Conservation (phyloP, 257 asterid species). For the Fraxinus americana region DNA sequence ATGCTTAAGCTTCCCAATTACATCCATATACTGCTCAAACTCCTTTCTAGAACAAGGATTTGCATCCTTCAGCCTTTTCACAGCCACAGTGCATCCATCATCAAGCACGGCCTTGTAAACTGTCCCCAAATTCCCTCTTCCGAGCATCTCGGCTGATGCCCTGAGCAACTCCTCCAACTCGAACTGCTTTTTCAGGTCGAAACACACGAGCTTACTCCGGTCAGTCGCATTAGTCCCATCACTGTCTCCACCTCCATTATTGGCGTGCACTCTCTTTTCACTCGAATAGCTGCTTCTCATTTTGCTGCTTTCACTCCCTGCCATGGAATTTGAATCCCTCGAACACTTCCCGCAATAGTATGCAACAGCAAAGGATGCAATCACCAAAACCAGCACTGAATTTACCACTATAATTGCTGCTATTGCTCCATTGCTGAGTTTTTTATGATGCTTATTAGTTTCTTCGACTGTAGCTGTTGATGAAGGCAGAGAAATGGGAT, state of each 20-base stretch:
- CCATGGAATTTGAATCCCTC: conserved; percentile 41
- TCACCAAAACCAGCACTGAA: conserved; percentile 39
- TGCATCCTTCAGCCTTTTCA: conserved; percentile 84
- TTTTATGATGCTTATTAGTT: conserved; percentile 37
- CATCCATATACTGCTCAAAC: conserved; percentile 92
- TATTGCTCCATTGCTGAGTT: conserved; percentile 54
- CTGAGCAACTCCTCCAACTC: conserved; percentile 79
- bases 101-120: conserved; percentile 87
- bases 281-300: conserved; percentile 68
- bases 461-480: conserved; percentile 30
- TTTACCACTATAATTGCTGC: conserved; percentile 55
- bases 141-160: conserved; percentile 94
- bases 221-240: conserved; percentile 67
- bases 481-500: conserved; percentile 61
- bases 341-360: conserved; percentile 53
- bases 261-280: conserved; percentile 57
- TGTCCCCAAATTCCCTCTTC: conserved; percentile 86
- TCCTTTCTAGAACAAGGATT: conserved; percentile 79
- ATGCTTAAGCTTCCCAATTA: conserved; percentile 83
- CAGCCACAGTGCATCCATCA: conserved; percentile 81
- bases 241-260: conserved; percentile 56
- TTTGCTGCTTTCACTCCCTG: conserved; percentile 63
- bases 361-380: conserved; percentile 40
- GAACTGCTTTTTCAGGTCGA: conserved; percentile 73
- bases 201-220: conserved; percentile 67